A percentile compares a stretch with the other conserved stretches of the same genome.
Evolutionary conservation across 2,329 filamentous ascomycete genomes (phyloP).

Genomic region (Coniosporium tulheliwenetii): DNA sequence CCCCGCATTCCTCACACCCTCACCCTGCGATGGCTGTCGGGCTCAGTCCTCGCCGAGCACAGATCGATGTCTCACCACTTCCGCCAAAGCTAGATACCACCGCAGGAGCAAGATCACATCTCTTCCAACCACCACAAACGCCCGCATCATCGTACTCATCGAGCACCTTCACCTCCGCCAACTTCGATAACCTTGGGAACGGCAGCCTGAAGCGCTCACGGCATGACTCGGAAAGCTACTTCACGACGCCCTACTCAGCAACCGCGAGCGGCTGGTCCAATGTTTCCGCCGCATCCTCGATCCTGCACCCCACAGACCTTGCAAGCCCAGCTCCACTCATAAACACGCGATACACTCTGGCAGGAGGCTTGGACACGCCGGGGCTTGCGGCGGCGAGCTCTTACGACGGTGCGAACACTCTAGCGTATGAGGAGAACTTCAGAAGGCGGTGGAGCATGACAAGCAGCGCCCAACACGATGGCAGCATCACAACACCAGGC

Average conservation of each 20-base stretch:
- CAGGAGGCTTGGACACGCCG: conserved; percentile 34
- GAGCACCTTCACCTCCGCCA: conserved; percentile 7
- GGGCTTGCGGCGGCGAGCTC: conserved; percentile 18
- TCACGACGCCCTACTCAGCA: conserved; percentile 1
- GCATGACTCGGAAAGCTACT: conserved; percentile 8
- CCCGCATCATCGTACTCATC: conserved; percentile 17
- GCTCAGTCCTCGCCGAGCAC: no score
- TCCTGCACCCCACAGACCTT: conserved; percentile 9
- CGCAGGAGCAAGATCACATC: conserved; percentile 16
- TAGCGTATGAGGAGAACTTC: conserved; percentile 22
- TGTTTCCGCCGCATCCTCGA: conserved; percentile 7
- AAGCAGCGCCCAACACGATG: neutral
- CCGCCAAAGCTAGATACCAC: conserved; percentile 6
- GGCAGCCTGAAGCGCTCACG: conserved; percentile 15
- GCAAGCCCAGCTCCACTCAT: conserved; percentile 29
- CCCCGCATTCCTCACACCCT: no score
- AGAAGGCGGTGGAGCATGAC: conserved; percentile 13
- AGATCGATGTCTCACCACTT: neutral
- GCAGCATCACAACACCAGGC: conserved; percentile 3
- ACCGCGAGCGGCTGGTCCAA: conserved; percentile 3
- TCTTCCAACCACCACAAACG: conserved; percentile 28
- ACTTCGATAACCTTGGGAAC: conserved; percentile 2
- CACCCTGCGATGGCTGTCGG: no score
- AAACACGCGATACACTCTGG: conserved; percentile 34
- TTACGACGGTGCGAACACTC: conserved; percentile 16